A percentile compares a stretch with the other conserved stretches of the same genome.
These are phyloP conservation scores for Populus ilicifolia DNA, from an alignment of 345 rosid genomes.

Conservation along the genomic window DNA sequence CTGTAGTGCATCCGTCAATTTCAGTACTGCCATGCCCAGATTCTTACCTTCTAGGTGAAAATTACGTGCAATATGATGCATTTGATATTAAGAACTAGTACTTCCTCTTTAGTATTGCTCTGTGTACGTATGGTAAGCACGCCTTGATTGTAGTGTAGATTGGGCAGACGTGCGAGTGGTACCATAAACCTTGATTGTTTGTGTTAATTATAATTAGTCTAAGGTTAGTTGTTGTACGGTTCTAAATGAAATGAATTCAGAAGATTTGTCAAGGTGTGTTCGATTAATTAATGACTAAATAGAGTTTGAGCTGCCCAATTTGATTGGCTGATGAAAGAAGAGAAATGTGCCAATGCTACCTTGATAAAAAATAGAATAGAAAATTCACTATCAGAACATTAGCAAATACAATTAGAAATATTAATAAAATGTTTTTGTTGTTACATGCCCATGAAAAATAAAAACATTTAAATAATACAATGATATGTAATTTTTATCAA, in stretches of 20 bases:
- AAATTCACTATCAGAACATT: too few species aligned
- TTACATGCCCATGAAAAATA: too few species aligned
- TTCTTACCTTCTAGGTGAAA: conserved; percentile 8
- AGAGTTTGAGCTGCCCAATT: background rate
- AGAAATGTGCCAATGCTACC: too few species aligned
- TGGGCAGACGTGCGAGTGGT: background rate
- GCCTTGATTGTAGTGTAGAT: background rate
- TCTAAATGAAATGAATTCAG: background rate
- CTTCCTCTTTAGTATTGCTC: background rate
- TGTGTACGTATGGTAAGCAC: background rate
- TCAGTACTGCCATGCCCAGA: background rate
- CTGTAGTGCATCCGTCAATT: conserved; percentile 8
- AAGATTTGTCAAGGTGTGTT: too few species aligned
- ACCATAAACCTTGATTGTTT: background rate
- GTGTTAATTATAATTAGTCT: background rate
- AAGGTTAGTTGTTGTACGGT: background rate
- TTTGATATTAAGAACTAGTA: background rate
- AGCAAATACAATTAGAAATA: too few species aligned
- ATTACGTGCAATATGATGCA: background rate
- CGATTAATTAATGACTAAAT: too few species aligned
- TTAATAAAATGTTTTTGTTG: too few species aligned
- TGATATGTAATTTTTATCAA: accelerated
- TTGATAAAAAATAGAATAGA: too few species aligned
- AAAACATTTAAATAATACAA: too few species aligned
- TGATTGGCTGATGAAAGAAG: background rate